Evolutionary conservation across 2,329 filamentous ascomycete genomes (phyloP), one percentile per base, ranked within the genome.

Genomic region (Colletotrichum phormii): DNA sequence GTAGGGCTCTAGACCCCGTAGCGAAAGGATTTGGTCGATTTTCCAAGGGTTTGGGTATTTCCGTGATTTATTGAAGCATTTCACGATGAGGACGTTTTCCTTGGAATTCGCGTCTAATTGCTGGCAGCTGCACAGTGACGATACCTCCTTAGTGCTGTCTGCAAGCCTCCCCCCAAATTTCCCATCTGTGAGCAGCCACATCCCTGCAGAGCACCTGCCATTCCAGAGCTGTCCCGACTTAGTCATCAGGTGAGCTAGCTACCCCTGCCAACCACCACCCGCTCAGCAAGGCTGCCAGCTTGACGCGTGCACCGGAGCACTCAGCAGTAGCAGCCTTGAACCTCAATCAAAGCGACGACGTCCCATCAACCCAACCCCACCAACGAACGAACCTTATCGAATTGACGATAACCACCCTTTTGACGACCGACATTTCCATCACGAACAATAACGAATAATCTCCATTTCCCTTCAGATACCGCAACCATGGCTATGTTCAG

Each of bases 401-500:
- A 71, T 58, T 60, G 33, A 71, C 53, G 59, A 59, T 15, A 67
- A 49, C 18, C 18, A 49, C 37, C 29, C 35, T 26, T 29, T 55
- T 22, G 24, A 69, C 18, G n/a, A 63, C 29, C 67, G 24, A 11
- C 53, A 64, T n/a, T 35, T 49, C 31, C 31, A 13, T 46, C 29
- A 57, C 33, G 24, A 49, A 51, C 46, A 54, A 26, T 35, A 65
- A 53, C 67, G 63, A 54, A 5, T 46, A 22, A 46, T 24, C 31
- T 49, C 4, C 24, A 22, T 51, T 13, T 24, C 51, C 63, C 62
- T 58, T 74, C 64, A 70, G 61, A 57, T 66, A 64, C 61, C 74
- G 76, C 77, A 80, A 86, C 78, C 69, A 92, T 92, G 89, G 86
- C 86, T 78, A 91, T 92, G 88, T 92, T 92, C 84, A 92, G 90